Conservation (phyloP, 768 basidiomycete genomes). For the Omphalotus guepiniiformis region DNA sequence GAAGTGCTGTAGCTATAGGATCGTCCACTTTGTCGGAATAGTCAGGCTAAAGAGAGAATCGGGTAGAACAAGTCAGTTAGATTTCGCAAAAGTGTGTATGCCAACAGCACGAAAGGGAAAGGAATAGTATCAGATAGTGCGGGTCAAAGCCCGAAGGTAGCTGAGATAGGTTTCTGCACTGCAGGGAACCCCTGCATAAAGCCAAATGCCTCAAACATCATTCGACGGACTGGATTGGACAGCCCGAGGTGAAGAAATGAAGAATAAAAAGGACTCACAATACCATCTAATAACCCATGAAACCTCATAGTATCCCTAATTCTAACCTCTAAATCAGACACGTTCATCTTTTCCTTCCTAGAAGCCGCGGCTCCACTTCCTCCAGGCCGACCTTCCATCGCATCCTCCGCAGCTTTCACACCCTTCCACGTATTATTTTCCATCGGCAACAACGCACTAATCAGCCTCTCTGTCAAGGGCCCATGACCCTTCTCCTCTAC, state of each 20-base stretch:
- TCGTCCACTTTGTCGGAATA: conserved; percentile 83
- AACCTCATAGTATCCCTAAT: conserved; percentile 74
- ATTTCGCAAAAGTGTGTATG: too few species aligned
- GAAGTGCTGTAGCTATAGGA: conserved; percentile 86
- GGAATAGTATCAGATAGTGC: neutral
- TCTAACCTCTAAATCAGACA: conserved; percentile 72
- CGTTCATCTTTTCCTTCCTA: conserved; percentile 69
- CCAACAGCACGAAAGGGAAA: neutral
- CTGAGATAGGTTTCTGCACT: neutral
- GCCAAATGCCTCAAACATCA: neutral
- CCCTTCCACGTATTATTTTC: conserved; percentile 70
- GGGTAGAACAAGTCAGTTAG: too few species aligned
- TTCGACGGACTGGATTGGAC: neutral
- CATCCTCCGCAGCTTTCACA: conserved; percentile 79
- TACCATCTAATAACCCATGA: conserved; percentile 63
- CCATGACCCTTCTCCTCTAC: conserved; percentile 82
- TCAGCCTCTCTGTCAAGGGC: conserved; percentile 80
- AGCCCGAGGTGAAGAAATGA: conserved; percentile 7
- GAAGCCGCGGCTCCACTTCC: conserved; percentile 77
- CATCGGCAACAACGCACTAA: conserved; percentile 68
- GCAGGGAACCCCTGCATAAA: neutral
- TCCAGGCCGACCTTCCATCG: conserved; percentile 79
- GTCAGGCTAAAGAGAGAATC: conserved; percentile 49
- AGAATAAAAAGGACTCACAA: conserved; percentile 52
- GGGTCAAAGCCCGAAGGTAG: neutral